phyloP scores from a whole-genome alignment of 2,329 filamentous ascomycete genomes.

The Pseudopyrenochaeta lycopersici region DNA sequence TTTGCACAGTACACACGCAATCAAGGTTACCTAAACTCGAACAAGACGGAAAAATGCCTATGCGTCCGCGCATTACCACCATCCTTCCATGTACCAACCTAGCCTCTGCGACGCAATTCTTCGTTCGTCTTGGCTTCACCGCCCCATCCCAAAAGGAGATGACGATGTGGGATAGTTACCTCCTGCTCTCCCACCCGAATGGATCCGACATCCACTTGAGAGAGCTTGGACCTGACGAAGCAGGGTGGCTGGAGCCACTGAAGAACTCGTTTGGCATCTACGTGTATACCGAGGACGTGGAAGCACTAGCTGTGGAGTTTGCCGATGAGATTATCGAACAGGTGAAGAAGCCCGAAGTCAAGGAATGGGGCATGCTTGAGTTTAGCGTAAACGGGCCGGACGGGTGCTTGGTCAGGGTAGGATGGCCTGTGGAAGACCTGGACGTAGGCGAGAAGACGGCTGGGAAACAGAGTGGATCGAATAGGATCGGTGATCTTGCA shows the following conservation, averaged over 20 bases:
- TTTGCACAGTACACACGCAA: too few species aligned
- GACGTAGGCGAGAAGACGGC: not conserved
- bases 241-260: not conserved
- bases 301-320: not conserved
- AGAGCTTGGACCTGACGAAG: not conserved
- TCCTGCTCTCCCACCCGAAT: not conserved
- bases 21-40: too few species aligned
- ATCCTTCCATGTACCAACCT: not conserved
- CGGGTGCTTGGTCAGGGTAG: slow-evolving; percentile 14
- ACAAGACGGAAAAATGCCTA: not conserved
- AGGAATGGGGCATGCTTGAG: slow-evolving; percentile 1
- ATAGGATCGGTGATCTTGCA: not conserved
- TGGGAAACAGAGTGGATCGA: too few species aligned
- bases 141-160: not conserved
- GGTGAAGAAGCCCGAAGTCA: slow-evolving; percentile 6
- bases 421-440: not conserved
- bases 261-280: not conserved
- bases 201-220: not conserved
- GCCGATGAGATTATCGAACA: not conserved
- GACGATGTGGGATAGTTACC: not conserved
- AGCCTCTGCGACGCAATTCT: not conserved
- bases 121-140: not conserved
- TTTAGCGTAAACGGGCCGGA: slow-evolving; percentile 12
- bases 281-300: not conserved
- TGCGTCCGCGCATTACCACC: not conserved